A percentile compares a stretch with the other conserved stretches of the same genome.
Evolutionary conservation across 805 yeast genomes (phyloP).

Genomic region (Danielozyma ontarioensis): DNA sequence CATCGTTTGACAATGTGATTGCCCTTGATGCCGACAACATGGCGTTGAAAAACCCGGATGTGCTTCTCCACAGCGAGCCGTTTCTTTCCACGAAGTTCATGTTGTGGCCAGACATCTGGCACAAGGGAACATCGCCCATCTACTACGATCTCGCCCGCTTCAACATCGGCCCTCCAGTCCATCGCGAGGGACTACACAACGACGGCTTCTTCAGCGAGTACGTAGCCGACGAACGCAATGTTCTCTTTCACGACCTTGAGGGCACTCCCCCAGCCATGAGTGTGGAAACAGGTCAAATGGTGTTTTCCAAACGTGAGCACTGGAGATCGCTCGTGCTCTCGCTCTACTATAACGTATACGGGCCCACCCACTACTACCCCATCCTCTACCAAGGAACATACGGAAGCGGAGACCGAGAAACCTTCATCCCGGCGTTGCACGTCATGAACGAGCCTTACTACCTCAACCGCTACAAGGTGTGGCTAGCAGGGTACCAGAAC

Average conservation of each 20-base stretch:
- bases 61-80: conserved; percentile 17
- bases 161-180: conserved; percentile 21
- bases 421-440: conserved; percentile 13
- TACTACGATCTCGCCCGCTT: conserved; percentile 29
- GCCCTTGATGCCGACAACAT: conserved; percentile 30
- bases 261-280: conserved; percentile 24
- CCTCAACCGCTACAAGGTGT: conserved; percentile 5
- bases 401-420: conserved; percentile 26
- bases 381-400: conserved; percentile 32
- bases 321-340: conserved; percentile 25
- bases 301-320: conserved; percentile 29
- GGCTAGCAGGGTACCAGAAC: conserved; percentile 9
- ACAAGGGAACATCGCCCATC: conserved; percentile 25
- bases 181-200: conserved; percentile 25
- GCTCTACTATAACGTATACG: conserved; percentile 30
- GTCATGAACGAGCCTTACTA: conserved; percentile 14
- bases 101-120: conserved; percentile 35
- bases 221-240: conserved; percentile 10
- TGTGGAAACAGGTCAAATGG: conserved; percentile 34
- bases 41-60: conserved; percentile 26
- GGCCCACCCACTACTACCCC: conserved; percentile 21
- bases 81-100: conserved; percentile 21
- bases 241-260: conserved; percentile 27
- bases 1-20: conserved; percentile 29
- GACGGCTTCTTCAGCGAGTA: conserved; percentile 19